These are phyloP conservation scores for Trapa bicornis DNA, from an alignment of 345 rosid species.

Conservation along the genomic window DNA sequence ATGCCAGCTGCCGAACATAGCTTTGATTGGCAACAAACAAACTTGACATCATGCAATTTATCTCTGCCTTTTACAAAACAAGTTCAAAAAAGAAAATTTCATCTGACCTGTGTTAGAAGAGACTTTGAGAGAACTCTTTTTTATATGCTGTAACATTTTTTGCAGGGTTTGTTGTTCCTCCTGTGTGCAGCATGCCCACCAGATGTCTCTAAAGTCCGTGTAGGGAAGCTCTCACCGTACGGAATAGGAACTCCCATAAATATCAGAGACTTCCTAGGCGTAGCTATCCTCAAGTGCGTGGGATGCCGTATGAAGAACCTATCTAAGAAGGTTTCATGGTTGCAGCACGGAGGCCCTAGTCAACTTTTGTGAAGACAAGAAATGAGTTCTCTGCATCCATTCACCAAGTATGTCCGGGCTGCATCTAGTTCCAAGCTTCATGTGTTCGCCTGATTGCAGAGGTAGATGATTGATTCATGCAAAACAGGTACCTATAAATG, in stretches of 20 bases:
- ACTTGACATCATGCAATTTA: background rate
- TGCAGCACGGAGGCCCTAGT: background rate
- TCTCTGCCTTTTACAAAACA: background rate
- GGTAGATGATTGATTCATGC: background rate
- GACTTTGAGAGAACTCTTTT: background rate
- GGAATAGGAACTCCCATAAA: no score
- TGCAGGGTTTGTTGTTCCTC: no score
- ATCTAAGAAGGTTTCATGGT: constrained; percentile 52
- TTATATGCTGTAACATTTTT: background rate
- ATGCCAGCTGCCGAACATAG: background rate
- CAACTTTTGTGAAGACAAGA: background rate
- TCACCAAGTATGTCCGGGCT: background rate
- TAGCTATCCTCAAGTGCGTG: constrained; percentile 56
- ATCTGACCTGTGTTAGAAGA: background rate
- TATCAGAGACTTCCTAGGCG: constrained; percentile 4
- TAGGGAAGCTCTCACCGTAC: no score
- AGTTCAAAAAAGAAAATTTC: background rate
- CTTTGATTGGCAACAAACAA: background rate
- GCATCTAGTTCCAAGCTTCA: background rate
- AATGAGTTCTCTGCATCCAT: background rate
- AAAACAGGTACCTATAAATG: no score
- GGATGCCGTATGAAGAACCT: constrained; percentile 73
- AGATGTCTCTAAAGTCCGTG: no score
- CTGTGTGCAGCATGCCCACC: no score
- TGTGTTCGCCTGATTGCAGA: background rate